Evolutionary conservation across 1,284 basidiomycete species (phyloP), one percentile per base, ranked within the genome.

Genomic region (Malassezia sympodialis): DNA sequence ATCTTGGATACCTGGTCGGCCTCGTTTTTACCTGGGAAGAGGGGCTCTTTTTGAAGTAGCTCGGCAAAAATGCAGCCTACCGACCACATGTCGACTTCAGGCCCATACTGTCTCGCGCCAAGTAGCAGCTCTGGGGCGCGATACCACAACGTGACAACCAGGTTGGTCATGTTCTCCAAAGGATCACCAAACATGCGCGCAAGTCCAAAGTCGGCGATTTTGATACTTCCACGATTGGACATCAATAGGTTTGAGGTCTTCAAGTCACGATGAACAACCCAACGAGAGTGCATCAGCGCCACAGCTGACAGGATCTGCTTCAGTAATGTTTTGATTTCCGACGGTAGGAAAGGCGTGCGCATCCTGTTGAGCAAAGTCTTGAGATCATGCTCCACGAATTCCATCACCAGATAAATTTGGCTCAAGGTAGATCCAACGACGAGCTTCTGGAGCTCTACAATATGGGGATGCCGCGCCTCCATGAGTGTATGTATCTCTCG

Each of bases 51-150:
- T 62, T 90, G 80, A 63, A 99, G 82, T 39, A 99, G 80, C 75
- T 99, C 94, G 23, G 87, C 93, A 73, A 98, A 96, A 66, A 99
- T 96, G 78, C 94, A 99, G 4, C 94, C 94, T n/a, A 98, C 85
- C 44, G 90, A 94, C 94, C 94, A 65, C 59, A 74, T 65, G 52
- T 74, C 72, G 42, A 73, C 63, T 10, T 63, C 66, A 2, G 66
- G 66, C 26, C 65, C 59, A 55, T 74, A 74, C 1, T 41, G 35
- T 2, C 56, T 28, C 1, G 59, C 43, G 17, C 65, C 65, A 5
- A 68, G 58, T 1, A 68, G 48, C 6, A 68, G 62, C 40, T 68
- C 66, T 1, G 66, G 66, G 10, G 65, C 60, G 12, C 93, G 82
- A 78, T 99, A 99, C 94, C 94, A 99, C 14, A 99, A 79, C 1